Percentiles rank a stretch among this genome's conserved stretches.
Evolutionary conservation across 305 asterid species (phyloP).

Genomic region (Vinca major): DNA sequence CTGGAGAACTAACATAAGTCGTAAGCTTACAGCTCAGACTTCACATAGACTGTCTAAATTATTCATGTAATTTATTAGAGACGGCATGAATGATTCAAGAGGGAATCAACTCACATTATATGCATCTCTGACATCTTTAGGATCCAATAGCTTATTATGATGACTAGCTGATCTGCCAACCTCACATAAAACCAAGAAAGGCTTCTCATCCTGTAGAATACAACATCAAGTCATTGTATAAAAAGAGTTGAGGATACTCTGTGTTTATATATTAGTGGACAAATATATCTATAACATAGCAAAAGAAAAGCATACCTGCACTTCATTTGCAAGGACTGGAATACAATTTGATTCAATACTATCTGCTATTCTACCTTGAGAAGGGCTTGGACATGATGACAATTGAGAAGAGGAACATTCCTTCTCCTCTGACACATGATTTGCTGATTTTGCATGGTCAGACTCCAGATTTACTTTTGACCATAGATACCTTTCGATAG

Average conservation of each 20-base stretch:
- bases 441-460: slow-evolving; percentile 23
- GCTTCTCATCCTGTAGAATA: slow-evolving; percentile 31
- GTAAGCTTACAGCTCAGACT: not conserved
- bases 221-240: not conserved
- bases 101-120: slow-evolving; percentile 35
- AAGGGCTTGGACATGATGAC: slow-evolving; percentile 33
- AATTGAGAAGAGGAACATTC: slow-evolving; percentile 31
- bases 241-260: not conserved
- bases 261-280: not conserved
- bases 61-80: not conserved
- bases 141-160: slow-evolving; percentile 24
- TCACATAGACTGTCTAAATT: not conserved
- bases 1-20: not conserved
- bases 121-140: slow-evolving; percentile 27
- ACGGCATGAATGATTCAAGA: slow-evolving; percentile 9
- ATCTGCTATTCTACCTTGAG: slow-evolving; percentile 32
- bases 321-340: slow-evolving; percentile 25
- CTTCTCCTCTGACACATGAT: slow-evolving; percentile 28
- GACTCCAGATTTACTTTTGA: slow-evolving; percentile 40
- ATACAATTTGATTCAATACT: slow-evolving; percentile 27
- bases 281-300: not conserved
- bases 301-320: slow-evolving; percentile 30
- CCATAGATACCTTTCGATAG: slow-evolving; percentile 62
- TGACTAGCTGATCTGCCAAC: slow-evolving; percentile 27
- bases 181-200: slow-evolving; percentile 26